phyloP scores from a whole-genome alignment of 1,284 basidiomycete species.

The Trametes versicolor region DNA sequence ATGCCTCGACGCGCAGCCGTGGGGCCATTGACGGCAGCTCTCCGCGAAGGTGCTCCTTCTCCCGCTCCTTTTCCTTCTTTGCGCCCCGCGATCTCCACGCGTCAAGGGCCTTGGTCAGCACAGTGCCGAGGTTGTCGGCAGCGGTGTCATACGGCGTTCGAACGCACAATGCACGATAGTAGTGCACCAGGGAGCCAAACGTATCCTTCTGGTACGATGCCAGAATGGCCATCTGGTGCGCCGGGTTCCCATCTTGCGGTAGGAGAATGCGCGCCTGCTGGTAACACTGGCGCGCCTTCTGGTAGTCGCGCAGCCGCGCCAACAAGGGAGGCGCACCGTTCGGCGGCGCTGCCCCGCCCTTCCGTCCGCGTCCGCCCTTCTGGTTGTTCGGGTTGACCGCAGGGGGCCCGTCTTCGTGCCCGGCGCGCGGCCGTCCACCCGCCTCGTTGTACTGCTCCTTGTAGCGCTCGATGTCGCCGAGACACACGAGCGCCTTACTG shows the following conservation, averaged over 20 bases:
- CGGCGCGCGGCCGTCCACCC: slow-evolving; percentile 69
- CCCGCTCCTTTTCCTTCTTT: slow-evolving; percentile 52
- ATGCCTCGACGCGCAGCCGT: slow-evolving; percentile 60
- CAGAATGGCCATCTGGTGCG: slow-evolving; percentile 95
- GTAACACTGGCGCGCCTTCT: slow-evolving; percentile 83
- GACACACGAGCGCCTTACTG: slow-evolving; percentile 89
- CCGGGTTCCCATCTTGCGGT: slow-evolving; percentile 89
- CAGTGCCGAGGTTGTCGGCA: slow-evolving; percentile 83
- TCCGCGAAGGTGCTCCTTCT: slow-evolving; percentile 44
- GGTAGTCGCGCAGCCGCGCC: slow-evolving; percentile 64
- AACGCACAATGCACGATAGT: slow-evolving; percentile 93
- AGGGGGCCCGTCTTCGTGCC: slow-evolving; percentile 64
- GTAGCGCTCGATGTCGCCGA: slow-evolving; percentile 95
- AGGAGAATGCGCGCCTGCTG: slow-evolving; percentile 83
- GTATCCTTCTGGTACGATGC: slow-evolving; percentile 85
- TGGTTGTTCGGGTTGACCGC: slow-evolving; percentile 42
- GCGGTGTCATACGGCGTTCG: slow-evolving; percentile 89
- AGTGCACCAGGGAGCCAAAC: slow-evolving; percentile 86
- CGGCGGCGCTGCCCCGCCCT: slow-evolving; percentile 52
- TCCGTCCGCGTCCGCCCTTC: slow-evolving; percentile 56
- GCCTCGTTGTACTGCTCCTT: slow-evolving; percentile 88
- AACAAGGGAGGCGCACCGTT: slow-evolving; percentile 45
- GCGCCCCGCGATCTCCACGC: slow-evolving; percentile 53
- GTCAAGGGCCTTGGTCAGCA: slow-evolving; percentile 74
- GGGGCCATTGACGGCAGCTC: slow-evolving; percentile 49